Conservation (phyloP, 805 yeast genomes). For the Pichia pseudocactophila region DNA sequence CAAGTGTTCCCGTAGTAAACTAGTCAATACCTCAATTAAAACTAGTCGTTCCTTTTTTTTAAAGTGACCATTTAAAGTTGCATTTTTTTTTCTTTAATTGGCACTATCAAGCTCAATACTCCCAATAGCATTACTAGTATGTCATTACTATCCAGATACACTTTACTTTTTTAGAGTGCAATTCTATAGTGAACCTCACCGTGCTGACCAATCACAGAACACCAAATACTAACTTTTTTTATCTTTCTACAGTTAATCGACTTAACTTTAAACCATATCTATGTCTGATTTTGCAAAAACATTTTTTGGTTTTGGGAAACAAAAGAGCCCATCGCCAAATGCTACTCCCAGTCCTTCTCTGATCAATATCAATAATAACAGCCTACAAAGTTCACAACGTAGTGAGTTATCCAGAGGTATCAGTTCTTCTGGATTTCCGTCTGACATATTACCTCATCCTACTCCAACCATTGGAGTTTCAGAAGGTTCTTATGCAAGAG, state of each 20-base stretch:
- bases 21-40: no score
- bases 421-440: conserved; percentile 21
- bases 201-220: background rate
- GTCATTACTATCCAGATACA: no score
- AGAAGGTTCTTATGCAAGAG: conserved; percentile 55
- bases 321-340: conserved; percentile 5
- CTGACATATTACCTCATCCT: conserved; percentile 35
- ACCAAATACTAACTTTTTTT: conserved; percentile 1
- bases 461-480: conserved; percentile 66
- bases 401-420: conserved; percentile 7
- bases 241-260: background rate
- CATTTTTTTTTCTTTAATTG: no score
- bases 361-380: conserved; percentile 9
- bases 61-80: no score
- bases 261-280: background rate
- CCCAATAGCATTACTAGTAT: no score
- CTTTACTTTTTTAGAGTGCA: no score
- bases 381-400: conserved; percentile 9
- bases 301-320: conserved; percentile 16
- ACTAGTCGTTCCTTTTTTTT: no score
- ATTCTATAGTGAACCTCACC: no score
- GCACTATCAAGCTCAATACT: no score
- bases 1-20: no score
- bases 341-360: background rate
- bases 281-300: conserved; percentile 23